Evolutionary conservation across 2,329 filamentous ascomycete species (phyloP).

Genomic region (Sclerotinia nivalis): DNA sequence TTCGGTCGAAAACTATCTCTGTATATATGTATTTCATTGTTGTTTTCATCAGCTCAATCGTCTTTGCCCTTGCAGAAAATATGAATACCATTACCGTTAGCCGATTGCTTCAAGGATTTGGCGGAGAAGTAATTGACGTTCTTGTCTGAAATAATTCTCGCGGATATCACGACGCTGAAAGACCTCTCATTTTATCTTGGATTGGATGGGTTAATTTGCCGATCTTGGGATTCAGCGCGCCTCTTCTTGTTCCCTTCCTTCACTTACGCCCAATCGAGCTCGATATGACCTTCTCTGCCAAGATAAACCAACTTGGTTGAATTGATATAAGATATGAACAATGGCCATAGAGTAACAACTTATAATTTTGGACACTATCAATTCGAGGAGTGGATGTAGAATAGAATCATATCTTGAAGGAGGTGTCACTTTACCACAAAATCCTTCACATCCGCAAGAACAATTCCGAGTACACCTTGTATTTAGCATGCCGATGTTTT

Average conservation of each 20-base stretch:
- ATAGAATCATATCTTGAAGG: too few relatives aligned
- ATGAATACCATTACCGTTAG: constrained; percentile 50
- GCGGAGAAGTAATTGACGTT: constrained; percentile 47
- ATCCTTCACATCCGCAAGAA: too few relatives aligned
- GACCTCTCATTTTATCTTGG: constrained; percentile 54
- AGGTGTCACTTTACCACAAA: too few relatives aligned
- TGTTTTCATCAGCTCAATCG: constrained; percentile 51
- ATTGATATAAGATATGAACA: constrained; percentile 53
- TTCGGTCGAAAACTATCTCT: constrained; percentile 54
- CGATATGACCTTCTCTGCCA: too few relatives aligned
- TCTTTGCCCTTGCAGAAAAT: constrained; percentile 48
- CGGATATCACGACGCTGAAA: constrained; percentile 51
- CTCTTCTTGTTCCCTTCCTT: not conserved
- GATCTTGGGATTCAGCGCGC: not conserved
- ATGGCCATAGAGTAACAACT: too few relatives aligned
- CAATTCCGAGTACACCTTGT: too few relatives aligned
- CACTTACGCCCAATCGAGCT: too few relatives aligned
- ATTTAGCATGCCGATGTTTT: too few relatives aligned
- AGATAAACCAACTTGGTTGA: constrained; percentile 43
- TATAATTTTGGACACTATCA: too few relatives aligned
- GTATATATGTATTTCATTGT: constrained; percentile 46
- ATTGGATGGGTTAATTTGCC: constrained; percentile 41
- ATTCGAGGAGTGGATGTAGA: too few relatives aligned
- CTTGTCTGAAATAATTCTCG: constrained; percentile 52
- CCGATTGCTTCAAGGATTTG: constrained; percentile 45